Base-by-base conservation (phyloP, 2,329 filamentous ascomycete species). In the Fusarium gaditjirri region DNA sequence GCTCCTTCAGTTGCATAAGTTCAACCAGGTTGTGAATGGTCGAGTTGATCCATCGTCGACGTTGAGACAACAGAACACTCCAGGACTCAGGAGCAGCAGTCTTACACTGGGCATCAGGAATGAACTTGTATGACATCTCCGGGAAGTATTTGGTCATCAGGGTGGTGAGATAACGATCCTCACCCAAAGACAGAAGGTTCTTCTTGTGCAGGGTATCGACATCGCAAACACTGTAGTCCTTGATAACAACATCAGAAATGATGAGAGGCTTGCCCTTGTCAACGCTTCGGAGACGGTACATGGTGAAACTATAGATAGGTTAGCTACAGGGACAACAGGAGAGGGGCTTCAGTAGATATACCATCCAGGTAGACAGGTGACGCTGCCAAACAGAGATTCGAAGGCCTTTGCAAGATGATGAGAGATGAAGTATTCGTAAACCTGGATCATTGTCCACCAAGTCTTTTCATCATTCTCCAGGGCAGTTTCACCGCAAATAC, bases 361-460 rank as follows among this genome's bases (percentile, higher is more conserved):
- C 95, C 96, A 99, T 89, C 96, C 96, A 73, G 96, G 96, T 85
- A 99, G 91, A 92, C 96, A 99, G 66, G 96, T 99, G 68, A 99
- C 96, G 81, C 94, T 97, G 79, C 95, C 96, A 79, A 99, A 99
- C 68, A 99, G 89, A 68, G 94, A 98, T 81, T 99, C 96, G 80
- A 99, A 99, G 70, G 96, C 94, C 85, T 99, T 99, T 59, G 96
- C 88, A 81, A 99, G 85, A 83, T 99, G 93, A 87, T 99, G 96
- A 35, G 96, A 98, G 79, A 99, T 99, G 82, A 95, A 99, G 86
- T 99, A 99, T 82, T 99, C 96, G 84, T 99, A 99, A 73, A 99
- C 96, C 82, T 99, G 96, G 78, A 99, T 99, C 96, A 99, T 99
- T 17, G 96, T 99, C 94, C 94, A 97, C 94, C 95, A 98, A 77